A percentile compares a stretch with the other conserved stretches of the same genome.
Conservation (phyloP, 2,329 filamentous ascomycete species). For the Sarocladium oryzae region DNA sequence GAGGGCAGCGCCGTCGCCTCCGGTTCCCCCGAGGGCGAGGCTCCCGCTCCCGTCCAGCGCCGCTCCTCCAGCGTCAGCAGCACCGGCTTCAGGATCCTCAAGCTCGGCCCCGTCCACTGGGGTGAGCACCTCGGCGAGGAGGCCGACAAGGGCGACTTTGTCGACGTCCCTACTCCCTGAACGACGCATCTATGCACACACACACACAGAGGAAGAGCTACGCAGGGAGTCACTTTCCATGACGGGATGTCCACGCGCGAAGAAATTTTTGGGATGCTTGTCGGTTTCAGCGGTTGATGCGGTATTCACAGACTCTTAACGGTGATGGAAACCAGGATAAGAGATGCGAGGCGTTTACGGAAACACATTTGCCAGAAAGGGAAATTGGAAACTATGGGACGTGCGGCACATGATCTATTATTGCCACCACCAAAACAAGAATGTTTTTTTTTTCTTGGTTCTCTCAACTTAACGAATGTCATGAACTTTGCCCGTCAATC, state of each 20-base stretch:
- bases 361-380: too few relatives aligned
- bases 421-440: too few relatives aligned
- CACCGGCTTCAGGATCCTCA: slow-evolving; percentile 46
- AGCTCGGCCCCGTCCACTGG: slow-evolving; percentile 59
- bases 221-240: neutral
- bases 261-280: too few relatives aligned
- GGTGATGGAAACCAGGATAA: too few relatives aligned
- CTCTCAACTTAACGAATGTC: too few relatives aligned
- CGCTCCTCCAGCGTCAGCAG: slow-evolving; percentile 30
- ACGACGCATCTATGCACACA: neutral
- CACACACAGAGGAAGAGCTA: neutral
- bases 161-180: slow-evolving; percentile 38
- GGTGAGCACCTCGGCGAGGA: slow-evolving; percentile 49
- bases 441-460: too few relatives aligned
- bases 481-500: too few relatives aligned
- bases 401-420: too few relatives aligned
- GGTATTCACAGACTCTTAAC: too few relatives aligned
- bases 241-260: neutral
- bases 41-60: slow-evolving; percentile 23
- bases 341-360: too few relatives aligned
- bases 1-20: slow-evolving; percentile 19
- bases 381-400: too few relatives aligned
- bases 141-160: slow-evolving; percentile 47
- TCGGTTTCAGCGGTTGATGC: too few relatives aligned
- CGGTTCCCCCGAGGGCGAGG: slow-evolving; percentile 17